Evolutionary conservation across 31 red algal species (phyloP), one percentile per base, ranked within the genome.

Genomic region (Odonthalia washingtoniensis): DNA sequence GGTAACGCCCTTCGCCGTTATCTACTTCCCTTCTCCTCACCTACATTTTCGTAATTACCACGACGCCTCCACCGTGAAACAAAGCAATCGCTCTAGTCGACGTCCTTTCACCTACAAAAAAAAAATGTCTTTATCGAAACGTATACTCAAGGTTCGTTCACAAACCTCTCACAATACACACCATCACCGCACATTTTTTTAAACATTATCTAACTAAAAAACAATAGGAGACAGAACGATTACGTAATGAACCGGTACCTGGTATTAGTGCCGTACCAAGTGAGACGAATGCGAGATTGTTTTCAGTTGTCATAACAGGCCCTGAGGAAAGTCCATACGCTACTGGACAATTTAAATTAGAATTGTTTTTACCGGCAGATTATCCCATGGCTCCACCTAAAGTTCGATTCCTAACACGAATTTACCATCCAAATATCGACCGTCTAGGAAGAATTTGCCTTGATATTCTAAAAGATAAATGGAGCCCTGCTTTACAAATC

Each of bases 341-440:
- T 61, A 78, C 86, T 17, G 93, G 93, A 37, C 43, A 63, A 39
- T 99, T 99, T 65, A 82, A 85, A 35, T 74, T 99, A 42, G 94
- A 99, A 64, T 89, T 99, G 16, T 95, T 95, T 81, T 87, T 99
- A 44, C 97, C 94, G 42, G 94, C 93, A n/a, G 89, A 99, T 45
- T 99, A 99, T 65, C 97, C 97, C 0, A 95, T 96, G 91, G 90
- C 78, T 21, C 94, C 97, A 26, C 97, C 97, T 18, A 91, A 94
- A 49, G 92, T 96, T 38, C 94, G 94, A 37, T 99, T 99, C 70
- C 83, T 95, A 32, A 99, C 97, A 70, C 74, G 82, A 17, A 93
- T 99, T 28, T 99, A 90, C 82, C 97, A 99, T 65, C 97, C 97
- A 14, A 99, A 99, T 83, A 96, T 99, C 67, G 93, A 96, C 67